Conservation (phyloP, 495 filamentous ascomycete species). For the Lasiosphaeria ovina region DNA sequence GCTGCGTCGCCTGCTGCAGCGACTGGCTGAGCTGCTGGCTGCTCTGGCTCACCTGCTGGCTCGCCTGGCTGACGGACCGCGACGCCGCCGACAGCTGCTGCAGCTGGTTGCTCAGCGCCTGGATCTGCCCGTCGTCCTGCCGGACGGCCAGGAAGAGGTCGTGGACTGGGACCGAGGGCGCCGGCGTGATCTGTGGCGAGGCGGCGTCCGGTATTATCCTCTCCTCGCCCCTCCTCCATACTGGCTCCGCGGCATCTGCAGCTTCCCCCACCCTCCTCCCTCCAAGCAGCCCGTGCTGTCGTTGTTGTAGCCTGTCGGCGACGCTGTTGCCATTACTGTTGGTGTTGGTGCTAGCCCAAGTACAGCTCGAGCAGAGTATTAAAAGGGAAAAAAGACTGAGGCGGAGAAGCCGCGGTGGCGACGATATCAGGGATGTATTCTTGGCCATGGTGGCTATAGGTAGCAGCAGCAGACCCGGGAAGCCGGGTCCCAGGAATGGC, state of each 20-base stretch:
- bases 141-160: conserved; percentile 11
- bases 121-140: conserved; percentile 42
- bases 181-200: conserved; percentile 18
- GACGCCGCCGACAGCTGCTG: conserved; percentile 27
- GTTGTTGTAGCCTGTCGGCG: background rate
- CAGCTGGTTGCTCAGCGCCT: conserved; percentile 39
- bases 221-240: background rate
- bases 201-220: conserved; percentile 1
- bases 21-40: conserved; percentile 38
- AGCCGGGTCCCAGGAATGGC: background rate
- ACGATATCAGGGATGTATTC: conserved; percentile 1
- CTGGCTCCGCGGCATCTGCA: background rate
- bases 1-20: conserved; percentile 26
- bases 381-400: conserved; percentile 5
- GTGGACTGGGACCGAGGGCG: conserved; percentile 11
- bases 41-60: conserved; percentile 39
- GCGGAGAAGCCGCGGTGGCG: conserved; percentile 17
- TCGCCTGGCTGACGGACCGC: conserved; percentile 35
- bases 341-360: conserved; percentile 15
- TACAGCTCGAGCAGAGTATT: conserved; percentile 23
- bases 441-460: conserved; percentile 16
- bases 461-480: background rate
- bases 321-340: background rate
- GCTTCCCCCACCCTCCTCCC: background rate
- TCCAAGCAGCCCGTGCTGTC: no score